These are phyloP conservation scores for Globisporangium mamillatum DNA, from an alignment of 352 stramenopile genomes.

Conservation along the genomic window DNA sequence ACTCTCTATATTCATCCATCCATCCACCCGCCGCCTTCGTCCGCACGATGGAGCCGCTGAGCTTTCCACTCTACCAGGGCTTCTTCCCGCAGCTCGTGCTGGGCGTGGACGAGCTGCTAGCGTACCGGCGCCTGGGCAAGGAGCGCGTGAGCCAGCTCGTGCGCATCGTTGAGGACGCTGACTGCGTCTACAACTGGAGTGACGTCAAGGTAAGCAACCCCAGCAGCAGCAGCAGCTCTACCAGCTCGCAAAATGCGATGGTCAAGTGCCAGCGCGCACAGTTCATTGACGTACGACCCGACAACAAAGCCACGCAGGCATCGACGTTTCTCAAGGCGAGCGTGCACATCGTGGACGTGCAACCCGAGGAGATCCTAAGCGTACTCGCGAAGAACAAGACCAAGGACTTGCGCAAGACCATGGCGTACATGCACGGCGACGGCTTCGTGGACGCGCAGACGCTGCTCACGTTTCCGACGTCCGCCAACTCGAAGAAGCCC, in stretches of 20 bases:
- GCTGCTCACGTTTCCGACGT: conserved; percentile 67
- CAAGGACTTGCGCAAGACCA: conserved; percentile 46
- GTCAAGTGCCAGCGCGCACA: conserved; percentile 44
- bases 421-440: conserved; percentile 48
- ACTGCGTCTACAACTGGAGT: conserved; percentile 71
- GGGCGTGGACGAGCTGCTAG: conserved; percentile 59
- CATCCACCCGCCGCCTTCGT: neutral
- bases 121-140: conserved; percentile 77
- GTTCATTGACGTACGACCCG: conserved; percentile 56
- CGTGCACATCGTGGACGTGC: conserved; percentile 57
- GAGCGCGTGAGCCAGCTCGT: conserved; percentile 71
- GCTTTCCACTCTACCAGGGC: conserved; percentile 70
- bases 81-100: conserved; percentile 84
- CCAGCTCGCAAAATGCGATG: conserved; percentile 10
- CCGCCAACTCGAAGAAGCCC: conserved; percentile 37
- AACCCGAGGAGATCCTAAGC: conserved; percentile 57
- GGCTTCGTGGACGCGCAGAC: conserved; percentile 26
- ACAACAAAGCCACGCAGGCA: conserved; percentile 33
- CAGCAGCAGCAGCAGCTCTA: neutral
- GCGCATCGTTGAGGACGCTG: conserved; percentile 75
- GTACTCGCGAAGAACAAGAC: conserved; percentile 57
- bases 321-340: conserved; percentile 62
- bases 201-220: conserved; percentile 23
- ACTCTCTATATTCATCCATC: neutral
- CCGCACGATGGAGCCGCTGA: conserved; percentile 27